Percentiles rank a stretch among this genome's conserved stretches.
phyloP scores from a whole-genome alignment of 2,329 filamentous ascomycete species.

The Pseudogymnoascus sp. region DNA sequence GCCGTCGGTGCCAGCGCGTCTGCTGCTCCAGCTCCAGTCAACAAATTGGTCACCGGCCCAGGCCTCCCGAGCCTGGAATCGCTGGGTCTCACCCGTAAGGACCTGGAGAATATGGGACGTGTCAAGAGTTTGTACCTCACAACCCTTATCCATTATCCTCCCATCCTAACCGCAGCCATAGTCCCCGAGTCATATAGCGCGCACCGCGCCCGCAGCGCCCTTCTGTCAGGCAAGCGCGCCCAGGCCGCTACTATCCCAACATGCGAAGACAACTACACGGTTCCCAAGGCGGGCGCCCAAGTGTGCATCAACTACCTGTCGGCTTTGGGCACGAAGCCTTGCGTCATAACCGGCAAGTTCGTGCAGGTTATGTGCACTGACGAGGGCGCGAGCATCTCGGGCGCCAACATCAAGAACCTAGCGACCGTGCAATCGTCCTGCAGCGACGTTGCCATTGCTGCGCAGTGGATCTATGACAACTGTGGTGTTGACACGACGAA shows the following conservation, averaged over 20 bases:
- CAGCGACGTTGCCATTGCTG: neutral
- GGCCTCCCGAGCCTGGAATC: neutral
- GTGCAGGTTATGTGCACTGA: neutral
- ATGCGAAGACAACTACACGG: neutral
- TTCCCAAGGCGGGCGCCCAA: neutral
- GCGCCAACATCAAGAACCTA: conserved; percentile 1
- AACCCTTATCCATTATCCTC: neutral
- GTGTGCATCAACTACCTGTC: neutral
- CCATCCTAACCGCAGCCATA: neutral
- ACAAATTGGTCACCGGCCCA: neutral
- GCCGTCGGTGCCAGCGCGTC: neutral
- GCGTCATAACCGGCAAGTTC: neutral
- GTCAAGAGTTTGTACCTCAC: neutral
- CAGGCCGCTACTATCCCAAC: neutral
- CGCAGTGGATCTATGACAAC: neutral
- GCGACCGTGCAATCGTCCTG: neutral
- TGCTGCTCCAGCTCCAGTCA: neutral
- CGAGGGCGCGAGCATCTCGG: neutral
- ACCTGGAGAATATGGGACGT: neutral
- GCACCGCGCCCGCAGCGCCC: neutral
- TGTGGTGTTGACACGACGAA: neutral
- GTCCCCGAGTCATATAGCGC: conserved; percentile 2
- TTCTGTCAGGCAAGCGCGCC: neutral
- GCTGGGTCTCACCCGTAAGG: neutral
- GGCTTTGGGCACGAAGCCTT: neutral